These are phyloP conservation scores for Pythium diclinum DNA, from an alignment of 352 stramenopile genomes.

Conservation along the genomic window DNA sequence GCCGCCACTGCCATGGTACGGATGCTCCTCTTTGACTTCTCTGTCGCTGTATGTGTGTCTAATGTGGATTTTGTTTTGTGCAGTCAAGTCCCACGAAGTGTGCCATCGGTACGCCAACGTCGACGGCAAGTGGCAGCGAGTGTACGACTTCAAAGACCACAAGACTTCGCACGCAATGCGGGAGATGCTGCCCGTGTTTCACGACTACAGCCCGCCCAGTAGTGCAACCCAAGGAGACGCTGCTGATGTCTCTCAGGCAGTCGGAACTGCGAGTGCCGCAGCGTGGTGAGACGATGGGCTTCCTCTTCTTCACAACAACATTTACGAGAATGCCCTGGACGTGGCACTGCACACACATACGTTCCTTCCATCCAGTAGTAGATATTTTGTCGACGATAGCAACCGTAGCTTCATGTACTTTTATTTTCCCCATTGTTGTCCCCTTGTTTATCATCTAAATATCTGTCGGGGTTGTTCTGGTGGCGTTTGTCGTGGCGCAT, in stretches of 20 bases:
- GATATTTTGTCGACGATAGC: not conserved
- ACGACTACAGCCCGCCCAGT: conserved; percentile 33
- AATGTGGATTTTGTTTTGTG: not conserved
- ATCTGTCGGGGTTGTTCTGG: not conserved
- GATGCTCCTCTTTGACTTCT: conserved; percentile 9
- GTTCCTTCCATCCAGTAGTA: not conserved
- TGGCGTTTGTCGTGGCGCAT: not conserved
- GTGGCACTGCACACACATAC: no score
- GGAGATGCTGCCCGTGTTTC: conserved; percentile 72
- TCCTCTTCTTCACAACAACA: conserved; percentile 3
- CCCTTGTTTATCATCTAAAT: conserved; percentile 8
- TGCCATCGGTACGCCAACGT: conserved; percentile 77
- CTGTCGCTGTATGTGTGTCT: not conserved
- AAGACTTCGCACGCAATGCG: conserved; percentile 51
- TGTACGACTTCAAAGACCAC: conserved; percentile 76
- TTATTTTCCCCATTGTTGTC: not conserved
- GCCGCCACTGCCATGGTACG: conserved; percentile 55
- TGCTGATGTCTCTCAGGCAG: not conserved
- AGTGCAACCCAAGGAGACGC: not conserved
- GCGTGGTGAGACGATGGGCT: conserved; percentile 1
- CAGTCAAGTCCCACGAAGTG: conserved; percentile 57
- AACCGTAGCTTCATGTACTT: not conserved
- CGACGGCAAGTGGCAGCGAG: conserved; percentile 75
- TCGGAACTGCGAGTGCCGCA: not conserved
- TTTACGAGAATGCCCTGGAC: no score